These are phyloP conservation scores for Haberlea rhodopensis DNA, from an alignment of 257 asterid species.

Conservation along the genomic window DNA sequence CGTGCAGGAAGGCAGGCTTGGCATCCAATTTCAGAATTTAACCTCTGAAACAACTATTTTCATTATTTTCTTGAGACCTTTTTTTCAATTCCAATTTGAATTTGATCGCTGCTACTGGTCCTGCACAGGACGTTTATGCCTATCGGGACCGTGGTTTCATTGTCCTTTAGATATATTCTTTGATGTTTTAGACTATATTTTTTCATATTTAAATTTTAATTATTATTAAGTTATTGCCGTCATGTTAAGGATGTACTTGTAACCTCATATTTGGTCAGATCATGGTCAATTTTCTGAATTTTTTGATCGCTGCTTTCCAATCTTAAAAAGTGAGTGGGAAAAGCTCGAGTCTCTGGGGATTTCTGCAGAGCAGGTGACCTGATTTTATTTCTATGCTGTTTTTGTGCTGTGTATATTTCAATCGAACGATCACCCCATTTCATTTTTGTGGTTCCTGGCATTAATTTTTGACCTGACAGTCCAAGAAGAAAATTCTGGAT, in stretches of 20 bases:
- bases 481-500: slow-evolving; percentile 38
- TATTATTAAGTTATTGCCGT: slow-evolving; percentile 10
- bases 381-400: slow-evolving; percentile 15
- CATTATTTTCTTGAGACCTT: too few species aligned
- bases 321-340: slow-evolving; percentile 67
- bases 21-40: too few species aligned
- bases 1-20: too few species aligned
- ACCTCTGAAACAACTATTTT: too few species aligned
- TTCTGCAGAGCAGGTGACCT: slow-evolving; percentile 47
- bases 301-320: slow-evolving; percentile 53
- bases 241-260: not conserved
- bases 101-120: not conserved
- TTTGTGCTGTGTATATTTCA: not conserved
- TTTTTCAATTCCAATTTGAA: too few species aligned
- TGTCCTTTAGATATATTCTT: slow-evolving; percentile 15
- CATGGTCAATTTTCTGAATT: slow-evolving; percentile 37
- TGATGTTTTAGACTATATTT: slow-evolving; percentile 5
- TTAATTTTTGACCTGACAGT: slow-evolving; percentile 40
- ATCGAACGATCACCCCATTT: not conserved
- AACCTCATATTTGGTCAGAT: slow-evolving; percentile 38
- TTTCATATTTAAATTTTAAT: not conserved
- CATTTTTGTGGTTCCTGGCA: slow-evolving; percentile 20
- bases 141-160: not conserved
- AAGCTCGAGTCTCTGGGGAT: slow-evolving; percentile 45
- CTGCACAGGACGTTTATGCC: not conserved